Evolutionary conservation across 1,284 basidiomycete species (phyloP).

Genomic region (Apiotrichum montevideense): DNA sequence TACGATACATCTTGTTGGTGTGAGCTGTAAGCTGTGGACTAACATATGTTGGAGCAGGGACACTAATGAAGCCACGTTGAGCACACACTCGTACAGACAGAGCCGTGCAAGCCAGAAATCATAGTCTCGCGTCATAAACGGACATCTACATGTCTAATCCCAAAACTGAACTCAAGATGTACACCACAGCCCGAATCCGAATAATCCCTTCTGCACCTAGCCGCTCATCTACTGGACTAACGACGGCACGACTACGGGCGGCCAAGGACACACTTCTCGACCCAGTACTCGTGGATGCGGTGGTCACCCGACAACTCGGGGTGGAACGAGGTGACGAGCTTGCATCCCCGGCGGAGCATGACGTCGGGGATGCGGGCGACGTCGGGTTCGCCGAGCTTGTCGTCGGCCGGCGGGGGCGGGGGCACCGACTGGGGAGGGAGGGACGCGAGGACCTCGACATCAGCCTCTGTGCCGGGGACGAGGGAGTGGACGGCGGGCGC

Average conservation of each 20-base stretch:
- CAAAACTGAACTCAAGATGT: too few species aligned
- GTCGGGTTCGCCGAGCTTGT: conserved; percentile 33
- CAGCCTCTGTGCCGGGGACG: not conserved
- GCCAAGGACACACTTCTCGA: conserved; percentile 39
- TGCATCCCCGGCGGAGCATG: conserved; percentile 74
- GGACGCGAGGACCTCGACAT: conserved; percentile 54
- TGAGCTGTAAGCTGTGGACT: too few species aligned
- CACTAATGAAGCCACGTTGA: too few species aligned
- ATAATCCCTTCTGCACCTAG: too few species aligned
- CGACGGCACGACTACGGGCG: not conserved
- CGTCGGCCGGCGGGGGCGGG: conserved; percentile 36
- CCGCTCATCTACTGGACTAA: too few species aligned
- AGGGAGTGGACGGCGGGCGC: conserved; percentile 57
- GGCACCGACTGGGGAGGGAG: conserved; percentile 60
- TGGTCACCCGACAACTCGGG: conserved; percentile 85
- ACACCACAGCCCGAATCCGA: too few species aligned
- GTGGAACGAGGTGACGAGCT: conserved; percentile 87
- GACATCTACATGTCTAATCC: too few species aligned
- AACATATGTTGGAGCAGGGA: too few species aligned
- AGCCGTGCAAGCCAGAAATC: too few species aligned
- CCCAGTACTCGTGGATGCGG: conserved; percentile 68
- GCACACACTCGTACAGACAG: too few species aligned
- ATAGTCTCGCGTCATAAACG: too few species aligned
- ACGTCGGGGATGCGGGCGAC: conserved; percentile 62
- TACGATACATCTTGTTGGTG: too few species aligned